Percentiles rank a stretch among this genome's conserved stretches.
phyloP scores from a whole-genome alignment of 257 asterid species.

The Thymus mandschuricus region DNA sequence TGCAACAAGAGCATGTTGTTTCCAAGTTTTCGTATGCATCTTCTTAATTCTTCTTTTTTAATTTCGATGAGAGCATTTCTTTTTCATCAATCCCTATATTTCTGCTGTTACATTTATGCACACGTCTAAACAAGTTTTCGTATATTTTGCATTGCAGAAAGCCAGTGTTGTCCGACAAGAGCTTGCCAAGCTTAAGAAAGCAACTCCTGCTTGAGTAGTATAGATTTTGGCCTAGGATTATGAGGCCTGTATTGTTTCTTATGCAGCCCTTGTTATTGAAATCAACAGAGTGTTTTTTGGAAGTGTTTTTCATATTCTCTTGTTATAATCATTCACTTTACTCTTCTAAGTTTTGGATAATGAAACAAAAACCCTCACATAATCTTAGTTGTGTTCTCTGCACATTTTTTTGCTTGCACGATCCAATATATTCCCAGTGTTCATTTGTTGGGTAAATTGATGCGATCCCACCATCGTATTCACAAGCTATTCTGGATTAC shows the following conservation, averaged over 20 bases:
- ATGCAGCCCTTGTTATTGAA: slow-evolving; percentile 19
- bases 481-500: too few relatives aligned
- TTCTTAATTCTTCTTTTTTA: too few relatives aligned
- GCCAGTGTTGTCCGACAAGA: slow-evolving; percentile 74
- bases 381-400: not conserved
- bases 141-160: slow-evolving; percentile 44
- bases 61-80: too few relatives aligned
- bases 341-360: not conserved
- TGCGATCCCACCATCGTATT: too few relatives aligned
- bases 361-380: not conserved
- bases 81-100: too few relatives aligned
- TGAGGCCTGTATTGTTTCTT: slow-evolving; percentile 25
- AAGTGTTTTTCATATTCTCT: slow-evolving; percentile 11
- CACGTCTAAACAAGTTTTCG: not conserved
- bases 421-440: too few relatives aligned
- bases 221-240: slow-evolving; percentile 33
- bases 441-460: too few relatives aligned
- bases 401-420: not conserved
- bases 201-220: slow-evolving; percentile 40
- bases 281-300: not conserved
- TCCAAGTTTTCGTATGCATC: not conserved
- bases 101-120: not conserved
- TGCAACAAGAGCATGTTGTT: not conserved
- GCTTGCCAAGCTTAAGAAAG: slow-evolving; percentile 73
- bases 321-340: not conserved